phyloP scores from a whole-genome alignment of 2,329 filamentous ascomycete genomes.

The Xylariaceae sp. region DNA sequence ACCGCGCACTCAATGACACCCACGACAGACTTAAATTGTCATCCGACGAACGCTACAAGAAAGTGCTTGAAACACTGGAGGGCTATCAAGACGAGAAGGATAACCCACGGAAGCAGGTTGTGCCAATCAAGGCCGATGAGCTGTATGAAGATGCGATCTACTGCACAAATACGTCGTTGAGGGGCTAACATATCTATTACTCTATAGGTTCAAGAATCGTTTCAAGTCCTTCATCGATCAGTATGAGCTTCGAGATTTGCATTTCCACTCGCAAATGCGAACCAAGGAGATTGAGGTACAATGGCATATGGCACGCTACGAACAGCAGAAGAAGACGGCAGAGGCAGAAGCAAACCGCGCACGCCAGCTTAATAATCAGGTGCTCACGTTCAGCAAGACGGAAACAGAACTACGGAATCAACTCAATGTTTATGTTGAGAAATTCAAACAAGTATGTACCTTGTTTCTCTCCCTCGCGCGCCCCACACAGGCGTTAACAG shows the following conservation, averaged over 20 bases:
- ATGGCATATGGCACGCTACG: constrained; percentile 81
- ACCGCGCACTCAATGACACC: constrained; percentile 82
- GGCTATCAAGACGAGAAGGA: constrained; percentile 85
- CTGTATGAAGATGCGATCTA: constrained; percentile 55
- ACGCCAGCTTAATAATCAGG: constrained; percentile 82
- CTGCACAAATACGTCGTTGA: not conserved
- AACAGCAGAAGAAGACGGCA: constrained; percentile 84
- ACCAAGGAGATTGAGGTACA: constrained; percentile 96
- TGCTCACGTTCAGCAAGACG: constrained; percentile 92
- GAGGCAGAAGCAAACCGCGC: constrained; percentile 77
- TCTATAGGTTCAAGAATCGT: constrained; percentile 71
- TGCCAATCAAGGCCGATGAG: constrained; percentile 86
- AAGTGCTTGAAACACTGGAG: constrained; percentile 77
- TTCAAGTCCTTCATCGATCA: constrained; percentile 96
- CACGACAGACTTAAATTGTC: constrained; percentile 78
- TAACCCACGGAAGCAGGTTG: constrained; percentile 71
- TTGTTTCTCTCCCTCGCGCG: constrained; percentile 24
- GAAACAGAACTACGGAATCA: constrained; percentile 91
- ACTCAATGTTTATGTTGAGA: constrained; percentile 97
- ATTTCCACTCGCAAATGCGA: constrained; percentile 87
- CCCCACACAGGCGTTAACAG: constrained; percentile 38
- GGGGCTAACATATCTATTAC: constrained; percentile 23
- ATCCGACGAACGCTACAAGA: constrained; percentile 80
- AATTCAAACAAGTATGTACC: constrained; percentile 90
- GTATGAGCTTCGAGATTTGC: constrained; percentile 90